Evolutionary conservation across 352 stramenopile genomes (phyloP).

Genomic region (Globisporangium okanoganense): DNA sequence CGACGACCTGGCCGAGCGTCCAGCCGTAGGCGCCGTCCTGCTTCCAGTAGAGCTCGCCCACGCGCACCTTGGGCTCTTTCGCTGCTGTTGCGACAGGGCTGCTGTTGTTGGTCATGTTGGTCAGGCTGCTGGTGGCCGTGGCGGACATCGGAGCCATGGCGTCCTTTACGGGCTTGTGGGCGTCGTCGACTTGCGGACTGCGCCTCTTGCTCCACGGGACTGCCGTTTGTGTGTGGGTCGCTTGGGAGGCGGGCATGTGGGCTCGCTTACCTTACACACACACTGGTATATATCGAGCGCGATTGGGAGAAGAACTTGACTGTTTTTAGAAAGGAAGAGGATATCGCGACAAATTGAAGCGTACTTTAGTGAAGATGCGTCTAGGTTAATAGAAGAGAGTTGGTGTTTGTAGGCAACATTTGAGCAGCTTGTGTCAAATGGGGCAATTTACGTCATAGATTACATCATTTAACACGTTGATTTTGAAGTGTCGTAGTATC

Average conservation of each 20-base stretch:
- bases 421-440: background rate
- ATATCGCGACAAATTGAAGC: too few relatives aligned
- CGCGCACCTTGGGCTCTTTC: slow-evolving; percentile 24
- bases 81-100: background rate
- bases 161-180: slow-evolving; percentile 1
- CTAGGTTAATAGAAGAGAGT: too few relatives aligned
- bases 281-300: too few relatives aligned
- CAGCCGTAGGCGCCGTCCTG: slow-evolving; percentile 61
- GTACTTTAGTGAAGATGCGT: too few relatives aligned
- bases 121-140: background rate
- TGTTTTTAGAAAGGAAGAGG: too few relatives aligned
- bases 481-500: background rate
- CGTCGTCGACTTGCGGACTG: background rate
- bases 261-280: too few relatives aligned
- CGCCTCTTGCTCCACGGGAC: background rate
- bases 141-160: background rate
- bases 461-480: background rate
- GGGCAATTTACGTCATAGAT: background rate
- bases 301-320: too few relatives aligned
- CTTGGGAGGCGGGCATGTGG: slow-evolving; percentile 1
- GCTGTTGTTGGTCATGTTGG: background rate
- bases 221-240: background rate
- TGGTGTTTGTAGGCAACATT: too few relatives aligned
- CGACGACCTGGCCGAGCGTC: slow-evolving; percentile 64
- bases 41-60: slow-evolving; percentile 84